Evolutionary conservation across 2,329 filamentous ascomycete species (phyloP), one percentile per base, ranked within the genome.

Genomic region (Teratosphaeria pseudoeucalypti): DNA sequence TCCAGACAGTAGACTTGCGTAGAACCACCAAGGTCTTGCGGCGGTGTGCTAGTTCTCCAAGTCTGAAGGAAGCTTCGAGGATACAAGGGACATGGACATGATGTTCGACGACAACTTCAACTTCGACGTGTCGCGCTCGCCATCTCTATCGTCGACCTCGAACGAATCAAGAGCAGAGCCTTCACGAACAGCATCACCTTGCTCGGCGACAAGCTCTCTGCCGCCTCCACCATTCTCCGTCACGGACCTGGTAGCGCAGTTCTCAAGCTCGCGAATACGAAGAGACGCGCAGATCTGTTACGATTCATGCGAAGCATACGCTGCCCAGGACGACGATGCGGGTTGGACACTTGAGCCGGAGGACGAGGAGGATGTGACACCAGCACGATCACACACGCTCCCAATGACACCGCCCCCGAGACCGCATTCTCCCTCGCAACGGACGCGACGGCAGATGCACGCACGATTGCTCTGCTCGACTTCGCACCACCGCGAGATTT

Each of bases 361-460:
- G 12, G 60, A 59, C 32, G 61, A 63, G 6, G 61, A 61, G 16
- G 57, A 58, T 47, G 55, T 57, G 34, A 55, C 54, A 10, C 11
- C 63, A 11, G 61, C 62, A n/a, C 57, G 57, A 34, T 37, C 55
- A 16, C 54, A 34, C 43, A 47, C 61, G 19, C 47, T 16, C 29
- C 60, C 57, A 32, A 54, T 23, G 23, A 19, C 29, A 37, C 56
- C 11, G n/a, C 55, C 37, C 32, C 19, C 56, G 52, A 59, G 61
- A 43, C 57, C 64, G 34, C 70, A 73, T 55, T 74, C 73, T 23
- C 67, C 75, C 2, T 71, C 73, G 3, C 64, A 72, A 52, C 68
- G 76, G 39, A 68, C 71, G 65, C 74, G 74, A 59, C 71, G 76
- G 49, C 76, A 78, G 62, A 65, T 68, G 27, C 74, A 71, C 65